These are phyloP conservation scores for Thamnidium elegans DNA, from an alignment of 192 early-diverging fungal genomes.

Conservation along the genomic window DNA sequence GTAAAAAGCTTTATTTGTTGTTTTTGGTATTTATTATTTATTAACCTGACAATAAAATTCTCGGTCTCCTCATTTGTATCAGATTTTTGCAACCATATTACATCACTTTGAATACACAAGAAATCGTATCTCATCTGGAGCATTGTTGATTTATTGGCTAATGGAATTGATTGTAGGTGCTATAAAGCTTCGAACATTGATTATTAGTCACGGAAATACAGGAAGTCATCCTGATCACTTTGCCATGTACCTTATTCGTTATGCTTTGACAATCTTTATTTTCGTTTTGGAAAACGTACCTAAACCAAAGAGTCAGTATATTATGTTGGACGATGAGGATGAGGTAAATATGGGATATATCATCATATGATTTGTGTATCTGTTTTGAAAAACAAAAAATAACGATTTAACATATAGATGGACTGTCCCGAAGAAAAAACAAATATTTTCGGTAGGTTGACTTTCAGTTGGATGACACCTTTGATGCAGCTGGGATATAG, in stretches of 20 bases:
- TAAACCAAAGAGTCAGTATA: slow-evolving; percentile 32
- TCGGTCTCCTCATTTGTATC: not conserved
- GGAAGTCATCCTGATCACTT: slow-evolving; percentile 11
- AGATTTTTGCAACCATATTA: slow-evolving; percentile 31
- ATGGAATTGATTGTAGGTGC: slow-evolving; percentile 30
- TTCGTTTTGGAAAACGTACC: slow-evolving; percentile 45
- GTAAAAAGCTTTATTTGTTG: slow-evolving; percentile 10
- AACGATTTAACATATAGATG: slow-evolving; percentile 11
- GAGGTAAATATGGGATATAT: slow-evolving; percentile 18
- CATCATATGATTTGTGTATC: not conserved
- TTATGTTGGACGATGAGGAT: slow-evolving; percentile 37
- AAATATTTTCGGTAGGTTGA: slow-evolving; percentile 78
- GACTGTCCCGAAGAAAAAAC: slow-evolving; percentile 73
- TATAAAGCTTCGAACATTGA: slow-evolving; percentile 45
- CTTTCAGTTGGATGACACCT: slow-evolving; percentile 90
- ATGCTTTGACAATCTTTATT: slow-evolving; percentile 33
- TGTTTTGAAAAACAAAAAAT: not conserved
- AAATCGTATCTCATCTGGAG: slow-evolving; percentile 44
- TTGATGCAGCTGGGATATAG: slow-evolving; percentile 76
- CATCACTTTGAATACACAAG: slow-evolving; percentile 35
- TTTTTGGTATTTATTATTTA: not conserved
- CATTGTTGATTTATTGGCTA: slow-evolving; percentile 63
- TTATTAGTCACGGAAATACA: slow-evolving; percentile 9
- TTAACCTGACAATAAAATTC: not conserved
- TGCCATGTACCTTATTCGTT: slow-evolving; percentile 31